These are phyloP conservation scores for Acidiella bohemica DNA, from an alignment of 495 filamentous ascomycete species.

Conservation along the genomic window DNA sequence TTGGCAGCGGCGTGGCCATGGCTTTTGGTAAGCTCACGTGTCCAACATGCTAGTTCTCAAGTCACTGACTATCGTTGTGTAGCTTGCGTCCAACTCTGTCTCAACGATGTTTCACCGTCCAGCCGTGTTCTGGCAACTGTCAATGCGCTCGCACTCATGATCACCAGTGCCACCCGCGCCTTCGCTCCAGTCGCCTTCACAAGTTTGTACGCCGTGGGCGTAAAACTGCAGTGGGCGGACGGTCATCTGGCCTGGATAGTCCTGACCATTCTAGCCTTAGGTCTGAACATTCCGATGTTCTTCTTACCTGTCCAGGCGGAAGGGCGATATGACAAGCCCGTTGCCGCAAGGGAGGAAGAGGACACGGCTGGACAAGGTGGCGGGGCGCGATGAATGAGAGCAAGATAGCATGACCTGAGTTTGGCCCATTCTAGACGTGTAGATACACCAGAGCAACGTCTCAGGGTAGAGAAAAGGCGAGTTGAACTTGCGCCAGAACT, in stretches of 20 bases:
- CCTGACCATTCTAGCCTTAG: conserved; percentile 35
- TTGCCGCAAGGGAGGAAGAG: too few relatives aligned
- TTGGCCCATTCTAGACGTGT: too few relatives aligned
- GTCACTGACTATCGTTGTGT: neutral
- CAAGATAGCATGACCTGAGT: too few relatives aligned
- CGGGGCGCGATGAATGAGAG: too few relatives aligned
- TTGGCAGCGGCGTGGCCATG: conserved; percentile 52
- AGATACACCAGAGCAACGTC: too few relatives aligned
- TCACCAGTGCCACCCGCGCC: conserved; percentile 39
- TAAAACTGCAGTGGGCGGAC: conserved; percentile 38
- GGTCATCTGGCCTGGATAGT: conserved; percentile 58
- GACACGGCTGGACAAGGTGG: too few relatives aligned
- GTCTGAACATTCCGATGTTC: conserved; percentile 32
- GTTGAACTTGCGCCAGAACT: too few relatives aligned
- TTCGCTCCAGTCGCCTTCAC: conserved; percentile 48
- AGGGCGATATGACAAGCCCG: conserved; percentile 19
- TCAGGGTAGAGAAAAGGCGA: too few relatives aligned
- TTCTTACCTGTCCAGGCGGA: conserved; percentile 38
- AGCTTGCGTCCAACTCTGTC: conserved; percentile 48
- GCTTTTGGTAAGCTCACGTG: conserved; percentile 39
- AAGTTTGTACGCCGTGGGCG: conserved; percentile 48
- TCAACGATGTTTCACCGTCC: conserved; percentile 55
- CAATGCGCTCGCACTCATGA: conserved; percentile 48
- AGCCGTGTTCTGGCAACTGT: conserved; percentile 46
- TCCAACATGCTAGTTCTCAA: too few relatives aligned